phyloP scores from a whole-genome alignment of 768 basidiomycete genomes.

The Tulasnella sp. region DNA sequence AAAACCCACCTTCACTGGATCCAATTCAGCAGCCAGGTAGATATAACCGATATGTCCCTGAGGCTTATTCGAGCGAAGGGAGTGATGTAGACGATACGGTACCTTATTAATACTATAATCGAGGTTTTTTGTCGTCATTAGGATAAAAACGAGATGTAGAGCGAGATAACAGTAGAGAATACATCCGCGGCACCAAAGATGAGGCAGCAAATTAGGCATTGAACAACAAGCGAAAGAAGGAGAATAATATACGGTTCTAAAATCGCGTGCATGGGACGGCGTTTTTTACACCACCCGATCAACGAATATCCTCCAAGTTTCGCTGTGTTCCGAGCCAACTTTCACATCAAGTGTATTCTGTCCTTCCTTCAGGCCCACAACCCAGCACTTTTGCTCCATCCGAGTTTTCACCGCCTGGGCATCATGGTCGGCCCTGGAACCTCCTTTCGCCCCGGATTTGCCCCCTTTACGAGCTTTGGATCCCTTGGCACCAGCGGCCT shows the following conservation, averaged over 20 bases:
- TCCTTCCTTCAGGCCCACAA: neutral
- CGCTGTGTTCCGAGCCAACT: slow-evolving; percentile 16
- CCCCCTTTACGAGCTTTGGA: neutral
- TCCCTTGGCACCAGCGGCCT: neutral
- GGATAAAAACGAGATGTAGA: neutral
- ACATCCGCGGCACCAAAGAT: neutral
- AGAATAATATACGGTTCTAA: neutral
- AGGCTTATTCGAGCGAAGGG: slow-evolving; percentile 6
- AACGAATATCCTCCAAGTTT: slow-evolving; percentile 26
- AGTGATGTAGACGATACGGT: neutral
- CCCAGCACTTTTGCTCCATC: slow-evolving; percentile 16
- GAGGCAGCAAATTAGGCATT: neutral
- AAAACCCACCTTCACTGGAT: neutral
- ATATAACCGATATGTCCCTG: slow-evolving; percentile 23
- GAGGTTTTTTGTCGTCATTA: neutral
- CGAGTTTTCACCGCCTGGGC: neutral
- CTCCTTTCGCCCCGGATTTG: neutral
- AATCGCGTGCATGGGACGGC: neutral
- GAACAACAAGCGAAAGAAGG: neutral
- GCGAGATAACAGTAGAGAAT: neutral
- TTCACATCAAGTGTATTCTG: slow-evolving; percentile 21
- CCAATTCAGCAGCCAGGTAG: slow-evolving; percentile 18
- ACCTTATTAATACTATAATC: neutral
- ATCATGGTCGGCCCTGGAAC: neutral
- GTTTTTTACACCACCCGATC: slow-evolving; percentile 15